Evolutionary conservation across 2,329 filamentous ascomycete species (phyloP).

Genomic region (Pestalotiopsis sp.): DNA sequence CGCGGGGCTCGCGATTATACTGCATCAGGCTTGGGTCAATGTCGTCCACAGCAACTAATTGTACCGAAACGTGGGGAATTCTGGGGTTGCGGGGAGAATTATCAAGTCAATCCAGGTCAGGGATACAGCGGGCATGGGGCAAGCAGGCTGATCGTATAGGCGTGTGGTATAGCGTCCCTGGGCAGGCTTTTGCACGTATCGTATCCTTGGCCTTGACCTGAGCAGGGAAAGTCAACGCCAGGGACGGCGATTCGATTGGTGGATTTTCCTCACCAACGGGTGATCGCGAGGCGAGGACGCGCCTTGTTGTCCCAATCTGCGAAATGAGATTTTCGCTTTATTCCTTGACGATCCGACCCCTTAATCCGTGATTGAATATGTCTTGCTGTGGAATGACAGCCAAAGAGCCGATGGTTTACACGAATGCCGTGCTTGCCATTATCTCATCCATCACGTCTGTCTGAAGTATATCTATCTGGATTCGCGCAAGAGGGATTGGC

Average conservation of each 20-base stretch:
- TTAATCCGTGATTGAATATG: neutral
- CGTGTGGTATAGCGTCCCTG: neutral
- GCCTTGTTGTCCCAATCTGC: neutral
- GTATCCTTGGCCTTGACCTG: neutral
- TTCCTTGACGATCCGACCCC: neutral
- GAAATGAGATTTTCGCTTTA: neutral
- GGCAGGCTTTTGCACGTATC: neutral
- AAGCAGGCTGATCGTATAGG: neutral
- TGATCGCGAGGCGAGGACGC: neutral
- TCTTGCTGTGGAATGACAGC: neutral
- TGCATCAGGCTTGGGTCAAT: neutral
- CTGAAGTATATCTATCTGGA: too few relatives aligned
- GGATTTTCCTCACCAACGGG: constrained; percentile 5
- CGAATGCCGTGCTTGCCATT: too few relatives aligned
- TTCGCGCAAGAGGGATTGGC: too few relatives aligned
- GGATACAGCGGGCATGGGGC: neutral
- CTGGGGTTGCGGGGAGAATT: neutral
- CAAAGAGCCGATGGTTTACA: too few relatives aligned
- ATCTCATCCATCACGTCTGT: too few relatives aligned
- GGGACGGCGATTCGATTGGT: neutral
- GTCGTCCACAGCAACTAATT: neutral
- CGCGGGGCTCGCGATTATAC: neutral
- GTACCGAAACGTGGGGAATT: neutral
- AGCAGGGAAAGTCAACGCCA: neutral
- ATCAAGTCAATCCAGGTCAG: neutral